Evolutionary conservation across 2,329 filamentous ascomycete species (phyloP).

Genomic region (Xylaria sp.): DNA sequence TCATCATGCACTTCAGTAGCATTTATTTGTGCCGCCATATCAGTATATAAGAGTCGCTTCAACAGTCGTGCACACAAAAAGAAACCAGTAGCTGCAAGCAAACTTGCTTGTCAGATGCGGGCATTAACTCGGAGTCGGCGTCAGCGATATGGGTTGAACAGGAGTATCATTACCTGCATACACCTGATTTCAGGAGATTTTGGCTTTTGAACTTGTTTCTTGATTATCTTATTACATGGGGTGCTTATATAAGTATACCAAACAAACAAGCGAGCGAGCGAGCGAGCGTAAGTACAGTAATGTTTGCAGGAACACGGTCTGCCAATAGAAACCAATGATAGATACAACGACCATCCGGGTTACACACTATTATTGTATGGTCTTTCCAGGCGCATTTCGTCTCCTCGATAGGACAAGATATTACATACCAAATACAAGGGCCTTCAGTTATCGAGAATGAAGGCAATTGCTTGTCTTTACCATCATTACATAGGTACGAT

Average conservation of each 20-base stretch:
- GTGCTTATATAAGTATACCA: background rate
- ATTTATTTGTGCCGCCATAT: conserved; percentile 1
- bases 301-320: conserved; percentile 1
- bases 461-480: too few species aligned
- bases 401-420: background rate
- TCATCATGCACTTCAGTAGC: background rate
- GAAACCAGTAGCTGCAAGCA: background rate
- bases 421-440: background rate
- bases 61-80: background rate
- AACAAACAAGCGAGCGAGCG: background rate
- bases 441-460: background rate
- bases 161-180: background rate
- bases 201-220: background rate
- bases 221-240: conserved; percentile 10
- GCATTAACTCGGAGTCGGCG: conserved; percentile 10
- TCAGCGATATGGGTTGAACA: background rate
- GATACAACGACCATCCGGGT: background rate
- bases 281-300: conserved; percentile 6
- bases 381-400: background rate
- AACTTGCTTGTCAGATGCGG: conserved; percentile 2
- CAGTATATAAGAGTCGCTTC: background rate
- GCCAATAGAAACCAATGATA: background rate
- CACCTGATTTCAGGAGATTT: conserved; percentile 5
- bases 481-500: too few species aligned
- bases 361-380: background rate